Base-by-base conservation (phyloP, 2,329 filamentous ascomycete genomes). In the Cladosporium sp. region DNA sequence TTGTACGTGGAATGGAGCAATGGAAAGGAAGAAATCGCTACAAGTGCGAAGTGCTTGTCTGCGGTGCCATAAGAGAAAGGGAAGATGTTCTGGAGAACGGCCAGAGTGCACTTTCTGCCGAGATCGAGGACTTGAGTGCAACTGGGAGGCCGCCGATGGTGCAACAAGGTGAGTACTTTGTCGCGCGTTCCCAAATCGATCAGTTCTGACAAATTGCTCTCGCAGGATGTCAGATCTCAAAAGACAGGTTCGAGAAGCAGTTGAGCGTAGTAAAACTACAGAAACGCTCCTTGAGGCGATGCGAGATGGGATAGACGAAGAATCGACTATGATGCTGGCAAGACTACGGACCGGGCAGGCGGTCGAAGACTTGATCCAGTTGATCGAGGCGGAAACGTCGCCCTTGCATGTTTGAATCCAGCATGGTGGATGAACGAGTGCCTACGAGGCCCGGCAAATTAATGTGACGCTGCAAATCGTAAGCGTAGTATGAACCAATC, bases 291-390 rank as follows among this genome's bases (percentile, higher is more conserved):
- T 61, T 15, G 43, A 49, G 11, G 43, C 51, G 12, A 38, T 61
- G 25, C 56, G 55, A 22, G 16, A 49, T 33, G 53, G 59, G 2
- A 55, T 48, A 27, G 54, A 62, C 18, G 27, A 53, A 7, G 49
- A 59, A 15, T 58, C 59, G 7, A 53, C 53, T 9, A 53, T 53
- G 33, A 29, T 54, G 5, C 49, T 61, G 15, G 59, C 57, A 8
- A 54, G 54, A 6, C 43, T 62, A 11, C 54, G 59, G 9, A 35
- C 57, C 18, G 60, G 58, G 7, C 50, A 59, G 22, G 45, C 43
- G 9, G 38, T 58, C 8, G 53, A 54, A 9, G 27, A 33, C 16
- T 6, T 43, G 22, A 9, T 27, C 22, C 22, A n/a, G n/a, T n/a
- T n/a, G n/a, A n/a, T n/a, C n/a, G n/a, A n/a, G n/a, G n/a, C n/a